Base-by-base conservation (phyloP, 2,329 filamentous ascomycete genomes). In the Cladosporium halotolerans region DNA sequence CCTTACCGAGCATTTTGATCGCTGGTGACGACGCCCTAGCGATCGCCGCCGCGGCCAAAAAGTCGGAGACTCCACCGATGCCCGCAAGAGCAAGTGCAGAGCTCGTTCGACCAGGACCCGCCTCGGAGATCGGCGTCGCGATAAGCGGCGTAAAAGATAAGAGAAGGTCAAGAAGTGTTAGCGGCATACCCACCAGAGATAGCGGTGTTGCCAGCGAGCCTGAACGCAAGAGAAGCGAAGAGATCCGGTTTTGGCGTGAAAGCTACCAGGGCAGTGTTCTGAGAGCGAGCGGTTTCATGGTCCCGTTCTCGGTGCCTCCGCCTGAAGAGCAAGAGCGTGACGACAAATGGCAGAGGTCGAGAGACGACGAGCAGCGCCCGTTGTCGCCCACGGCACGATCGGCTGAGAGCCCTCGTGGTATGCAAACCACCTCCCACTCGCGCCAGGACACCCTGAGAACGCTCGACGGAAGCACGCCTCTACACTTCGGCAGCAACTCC, bases 181-280 rank as follows among this genome's bases (percentile, higher is more conserved):
- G 64, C 40, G 67, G 69, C 53, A 54, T 70, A 40, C 59, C 57
- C 28, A 47, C 50, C 23, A 36, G 48, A 32, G 48, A 51, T 16
- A 45, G 44, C 28, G 50, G 43, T 32, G 36, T 47, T 23, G 50
- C 43, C 9, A 53, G 36, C 42, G 50, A 58, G 39, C 52, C 55
- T 10, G 56, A 58, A 23, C 57, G 66, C 23, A 65, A 69, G 50
- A 62, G 65, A 47, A 68, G 62, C 46, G 63, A 66, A 23, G 68
- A 70, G 59, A 68, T 70, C 23, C 55, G 62, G 34, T 67, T 63
- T 46, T 69, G 68, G 68, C 60, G 68, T 8, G 65, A 68, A 45
- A 68, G 66, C 59, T 60, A 64, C 39, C 58, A 60, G 18, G 57
- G 56, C 42, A 62, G 55, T 46, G 62, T 67, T 3, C 42, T 66